Evolutionary conservation across 768 basidiomycete genomes (phyloP).

Genomic region (Mycena kentingensis): DNA sequence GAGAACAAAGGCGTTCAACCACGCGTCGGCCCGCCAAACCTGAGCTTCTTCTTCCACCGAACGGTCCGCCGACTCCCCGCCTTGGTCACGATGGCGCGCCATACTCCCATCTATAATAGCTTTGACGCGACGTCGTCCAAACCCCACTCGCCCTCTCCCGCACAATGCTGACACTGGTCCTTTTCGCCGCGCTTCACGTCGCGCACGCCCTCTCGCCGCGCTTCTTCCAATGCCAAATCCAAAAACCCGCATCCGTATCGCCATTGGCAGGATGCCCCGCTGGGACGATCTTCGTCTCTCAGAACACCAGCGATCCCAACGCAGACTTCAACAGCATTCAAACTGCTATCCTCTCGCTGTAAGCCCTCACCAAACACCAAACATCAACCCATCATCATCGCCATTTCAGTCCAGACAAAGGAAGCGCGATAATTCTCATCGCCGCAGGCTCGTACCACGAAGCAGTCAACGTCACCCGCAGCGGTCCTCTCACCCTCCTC

Average conservation of each 20-base stretch:
- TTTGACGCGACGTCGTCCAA: no score
- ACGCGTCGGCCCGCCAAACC: no score
- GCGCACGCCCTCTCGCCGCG: conserved; percentile 44
- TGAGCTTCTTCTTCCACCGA: no score
- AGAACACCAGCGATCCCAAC: conserved; percentile 40
- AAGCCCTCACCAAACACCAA: conserved; percentile 18
- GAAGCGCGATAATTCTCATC: conserved; percentile 51
- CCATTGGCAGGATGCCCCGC: conserved; percentile 56
- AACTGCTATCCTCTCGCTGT: conserved; percentile 59
- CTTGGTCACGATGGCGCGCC: no score
- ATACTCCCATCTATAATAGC: no score
- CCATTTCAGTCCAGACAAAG: conserved; percentile 40
- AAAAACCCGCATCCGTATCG: conserved; percentile 43
- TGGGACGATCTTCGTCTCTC: conserved; percentile 62
- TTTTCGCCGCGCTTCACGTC: no score
- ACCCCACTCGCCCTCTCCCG: no score
- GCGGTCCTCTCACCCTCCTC: conserved; percentile 56
- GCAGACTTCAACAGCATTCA: conserved; percentile 55
- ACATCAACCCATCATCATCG: background rate
- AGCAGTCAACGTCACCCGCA: conserved; percentile 56
- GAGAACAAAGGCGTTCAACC: no score
- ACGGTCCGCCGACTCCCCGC: no score
- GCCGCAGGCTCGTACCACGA: conserved; percentile 63
- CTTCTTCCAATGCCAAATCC: conserved; percentile 52
- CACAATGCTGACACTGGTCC: no score